A percentile compares a stretch with the other conserved stretches of the same genome.
These are phyloP conservation scores for Chenopodium formosanum DNA, from an alignment of 148 eudicot species.

Conservation along the genomic window DNA sequence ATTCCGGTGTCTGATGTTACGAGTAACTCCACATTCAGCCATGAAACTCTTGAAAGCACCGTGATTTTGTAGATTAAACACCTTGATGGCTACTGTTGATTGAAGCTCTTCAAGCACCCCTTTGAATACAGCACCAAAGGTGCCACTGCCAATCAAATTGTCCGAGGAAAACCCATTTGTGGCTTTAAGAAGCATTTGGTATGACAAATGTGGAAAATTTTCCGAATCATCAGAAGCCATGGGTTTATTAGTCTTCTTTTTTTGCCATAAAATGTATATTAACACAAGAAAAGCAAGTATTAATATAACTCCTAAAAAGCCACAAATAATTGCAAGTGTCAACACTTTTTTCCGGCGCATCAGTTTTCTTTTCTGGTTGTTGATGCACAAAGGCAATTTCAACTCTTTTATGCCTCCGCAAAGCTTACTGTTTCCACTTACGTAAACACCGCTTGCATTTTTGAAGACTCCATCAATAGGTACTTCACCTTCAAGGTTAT, in stretches of 20 bases:
- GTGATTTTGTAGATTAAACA: not conserved
- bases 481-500: slow-evolving; percentile 40
- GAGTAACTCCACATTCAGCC: slow-evolving; percentile 17
- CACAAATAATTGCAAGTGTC: not conserved
- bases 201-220: slow-evolving; percentile 22
- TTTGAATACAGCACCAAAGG: slow-evolving; percentile 32
- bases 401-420: slow-evolving; percentile 41
- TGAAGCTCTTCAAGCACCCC: slow-evolving; percentile 17
- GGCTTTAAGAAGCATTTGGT: slow-evolving; percentile 28
- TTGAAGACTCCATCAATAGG: slow-evolving; percentile 33
- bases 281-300: not conserved
- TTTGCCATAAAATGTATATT: not conserved
- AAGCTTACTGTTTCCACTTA: slow-evolving; percentile 34
- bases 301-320: slow-evolving; percentile 7
- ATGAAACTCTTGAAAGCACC: slow-evolving; percentile 23
- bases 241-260: not conserved
- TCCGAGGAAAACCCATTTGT: slow-evolving; percentile 29
- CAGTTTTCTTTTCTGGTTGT: not conserved
- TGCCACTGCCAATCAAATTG: slow-evolving; percentile 27
- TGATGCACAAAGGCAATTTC: slow-evolving; percentile 26
- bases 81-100: slow-evolving; percentile 11
- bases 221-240: not conserved
- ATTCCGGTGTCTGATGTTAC: slow-evolving; percentile 23
- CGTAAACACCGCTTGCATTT: slow-evolving; percentile 28
- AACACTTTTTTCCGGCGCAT: not conserved